Conservation (phyloP, 2,329 filamentous ascomycete species). For the Rutstroemia sp. region DNA sequence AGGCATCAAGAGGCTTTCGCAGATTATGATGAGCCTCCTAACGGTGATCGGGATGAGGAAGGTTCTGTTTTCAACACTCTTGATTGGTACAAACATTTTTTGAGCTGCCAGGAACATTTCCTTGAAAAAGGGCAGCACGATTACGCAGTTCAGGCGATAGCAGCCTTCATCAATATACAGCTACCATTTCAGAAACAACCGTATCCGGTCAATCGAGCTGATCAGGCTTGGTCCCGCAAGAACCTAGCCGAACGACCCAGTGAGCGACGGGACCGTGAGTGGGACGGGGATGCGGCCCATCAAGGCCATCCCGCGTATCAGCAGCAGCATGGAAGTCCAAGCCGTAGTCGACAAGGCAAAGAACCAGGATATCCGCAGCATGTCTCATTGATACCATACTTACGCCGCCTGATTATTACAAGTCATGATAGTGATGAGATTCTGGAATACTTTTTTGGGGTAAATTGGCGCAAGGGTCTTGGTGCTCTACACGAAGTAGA, state of each 20-base stretch:
- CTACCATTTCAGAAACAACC: slow-evolving; percentile 70
- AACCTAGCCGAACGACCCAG: not conserved
- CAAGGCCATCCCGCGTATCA: not conserved
- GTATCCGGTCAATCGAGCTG: slow-evolving; percentile 9
- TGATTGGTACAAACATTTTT: slow-evolving; percentile 87
- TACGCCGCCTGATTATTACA: slow-evolving; percentile 82
- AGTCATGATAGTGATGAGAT: slow-evolving; percentile 82
- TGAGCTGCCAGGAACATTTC: slow-evolving; percentile 86
- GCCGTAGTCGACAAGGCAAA: not conserved
- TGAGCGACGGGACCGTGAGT: not conserved
- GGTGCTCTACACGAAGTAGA: slow-evolving; percentile 82
- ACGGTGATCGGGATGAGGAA: not conserved
- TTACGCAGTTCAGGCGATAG: slow-evolving; percentile 77
- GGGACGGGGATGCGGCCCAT: not conserved
- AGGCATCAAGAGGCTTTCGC: not conserved
- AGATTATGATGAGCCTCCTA: not conserved
- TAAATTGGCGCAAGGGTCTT: slow-evolving; percentile 77
- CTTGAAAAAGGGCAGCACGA: slow-evolving; percentile 78
- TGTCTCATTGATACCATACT: slow-evolving; percentile 77
- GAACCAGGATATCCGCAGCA: slow-evolving; percentile 13
- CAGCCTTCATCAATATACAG: slow-evolving; percentile 84
- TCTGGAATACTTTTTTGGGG: slow-evolving; percentile 95
- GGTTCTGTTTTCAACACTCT: slow-evolving; percentile 70
- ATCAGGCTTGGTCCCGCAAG: not conserved
- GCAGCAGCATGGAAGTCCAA: not conserved